phyloP scores from a whole-genome alignment of 2,329 filamentous ascomycete species.

The Madurella mycetomatis region DNA sequence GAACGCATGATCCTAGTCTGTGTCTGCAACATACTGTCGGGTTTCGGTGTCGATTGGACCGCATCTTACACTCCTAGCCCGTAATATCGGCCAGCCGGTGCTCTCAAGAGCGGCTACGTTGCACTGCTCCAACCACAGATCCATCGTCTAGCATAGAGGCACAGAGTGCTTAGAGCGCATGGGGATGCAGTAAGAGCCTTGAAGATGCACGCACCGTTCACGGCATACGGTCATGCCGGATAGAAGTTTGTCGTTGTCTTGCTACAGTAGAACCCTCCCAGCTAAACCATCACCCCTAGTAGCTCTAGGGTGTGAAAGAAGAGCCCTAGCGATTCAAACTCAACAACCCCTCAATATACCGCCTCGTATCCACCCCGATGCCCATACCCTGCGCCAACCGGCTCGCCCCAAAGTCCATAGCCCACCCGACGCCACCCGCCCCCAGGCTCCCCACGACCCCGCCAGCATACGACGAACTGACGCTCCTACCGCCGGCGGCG shows the following conservation, averaged over 20 bases:
- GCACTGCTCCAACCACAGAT: too few species aligned
- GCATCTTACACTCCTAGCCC: too few species aligned
- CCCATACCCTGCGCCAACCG: constrained; percentile 57
- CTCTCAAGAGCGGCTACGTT: too few species aligned
- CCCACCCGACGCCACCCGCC: neutral
- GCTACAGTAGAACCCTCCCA: neutral
- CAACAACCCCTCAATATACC: constrained; percentile 69
- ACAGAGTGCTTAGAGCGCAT: too few species aligned
- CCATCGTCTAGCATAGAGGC: too few species aligned
- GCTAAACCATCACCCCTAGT: neutral
- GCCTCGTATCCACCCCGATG: constrained; percentile 71
- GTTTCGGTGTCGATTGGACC: too few species aligned
- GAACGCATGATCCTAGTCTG: too few species aligned
- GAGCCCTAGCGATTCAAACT: constrained; percentile 47
- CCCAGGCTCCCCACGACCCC: neutral
- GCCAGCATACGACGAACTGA: constrained; percentile 28
- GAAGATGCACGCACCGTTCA: too few species aligned
- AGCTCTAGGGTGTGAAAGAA: neutral
- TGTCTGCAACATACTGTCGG: too few species aligned
- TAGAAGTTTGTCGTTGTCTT: neutral
- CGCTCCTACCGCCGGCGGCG: constrained; percentile 30
- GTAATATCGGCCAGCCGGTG: too few species aligned
- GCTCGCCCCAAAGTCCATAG: constrained; percentile 46
- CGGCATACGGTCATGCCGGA: too few species aligned
- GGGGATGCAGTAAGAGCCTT: too few species aligned